Evolutionary conservation across 257 asterid genomes (phyloP), one percentile per base, ranked within the genome.

Genomic region (Striga asiatica): DNA sequence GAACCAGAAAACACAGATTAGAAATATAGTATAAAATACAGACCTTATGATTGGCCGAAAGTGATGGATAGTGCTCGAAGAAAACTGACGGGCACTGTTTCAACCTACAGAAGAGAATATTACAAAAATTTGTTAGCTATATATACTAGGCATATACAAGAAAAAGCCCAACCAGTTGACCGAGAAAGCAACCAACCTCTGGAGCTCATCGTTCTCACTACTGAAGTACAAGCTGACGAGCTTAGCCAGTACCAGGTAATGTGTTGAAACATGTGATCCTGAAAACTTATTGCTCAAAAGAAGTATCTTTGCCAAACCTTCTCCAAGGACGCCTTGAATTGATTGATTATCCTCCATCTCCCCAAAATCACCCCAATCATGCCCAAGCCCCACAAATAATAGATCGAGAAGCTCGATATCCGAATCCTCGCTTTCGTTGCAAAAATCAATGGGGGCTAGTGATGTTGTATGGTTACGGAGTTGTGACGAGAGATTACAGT

Each of bases 41-140:
- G 58, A 76, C 98, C 98, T 91, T 91, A 74, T 87, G 95, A 66
- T 76, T 77, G 50, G 74, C 32, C 5, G 95, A 91, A 64, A 91
- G 88, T 65, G 92, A 75, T 50, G 96, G 88, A 69, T 87, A 91
- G 71, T 84, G 95, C 82, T 87, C 98, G 71, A 91, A 87, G 81
- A 91, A 91, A 55, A 91, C 96, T 2, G 88, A 84, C 31, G 84
- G 79, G 43, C 96, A 84, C 66, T 91, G 96, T 56, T 87, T 84
- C 80, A 91, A 74, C 85, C 97, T 89, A 50, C 76, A 65, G 56
- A 60, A 73, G 31, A 27, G 13, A 65, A 73, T 43, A 60, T 48
- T 22, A 42, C 20, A 2, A 27, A n/a, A n/a, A 52, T 67, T 66
- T 54, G 59, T 59, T 29, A 41, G 31, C 25, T 31, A 11, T 45